These are phyloP conservation scores for Xylaria acuta DNA, from an alignment of 495 filamentous ascomycete genomes.

Conservation along the genomic window DNA sequence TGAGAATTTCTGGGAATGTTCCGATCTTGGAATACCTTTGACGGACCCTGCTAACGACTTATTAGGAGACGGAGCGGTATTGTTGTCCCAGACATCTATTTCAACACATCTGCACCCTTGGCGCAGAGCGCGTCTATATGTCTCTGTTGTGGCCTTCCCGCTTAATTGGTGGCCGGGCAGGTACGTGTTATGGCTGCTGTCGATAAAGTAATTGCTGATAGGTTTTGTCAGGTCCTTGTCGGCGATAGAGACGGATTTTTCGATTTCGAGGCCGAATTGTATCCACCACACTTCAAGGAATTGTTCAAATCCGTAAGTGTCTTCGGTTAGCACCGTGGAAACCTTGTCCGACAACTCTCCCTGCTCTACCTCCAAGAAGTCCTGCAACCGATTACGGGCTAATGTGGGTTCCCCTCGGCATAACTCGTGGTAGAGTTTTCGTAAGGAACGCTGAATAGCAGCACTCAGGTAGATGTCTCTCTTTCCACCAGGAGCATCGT, in stretches of 20 bases:
- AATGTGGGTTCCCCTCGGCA: conserved; percentile 38
- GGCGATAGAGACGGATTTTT: conserved; percentile 31
- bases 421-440: conserved; percentile 42
- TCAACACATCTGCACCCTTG: conserved; percentile 89
- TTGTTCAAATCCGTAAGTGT: conserved; percentile 46
- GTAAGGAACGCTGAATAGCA: conserved; percentile 44
- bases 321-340: conserved; percentile 31
- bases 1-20: conserved; percentile 47
- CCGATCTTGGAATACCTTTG: conserved; percentile 26
- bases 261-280: conserved; percentile 43
- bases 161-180: conserved; percentile 87
- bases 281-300: conserved; percentile 52
- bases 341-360: conserved; percentile 35
- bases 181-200: conserved; percentile 93
- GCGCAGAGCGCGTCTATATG: conserved; percentile 74
- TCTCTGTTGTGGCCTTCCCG: conserved; percentile 76
- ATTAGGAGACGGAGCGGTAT: conserved; percentile 41
- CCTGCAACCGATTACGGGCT: conserved; percentile 41
- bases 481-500: conserved; percentile 6
- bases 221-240: conserved; percentile 56
- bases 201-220: conserved; percentile 89
- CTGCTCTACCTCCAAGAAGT: conserved; percentile 49
- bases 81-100: conserved; percentile 94
- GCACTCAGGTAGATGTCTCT: conserved; percentile 40
- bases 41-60: conserved; percentile 28